Base-by-base conservation (phyloP, 768 basidiomycete genomes). In the Royoungia palumana region DNA sequence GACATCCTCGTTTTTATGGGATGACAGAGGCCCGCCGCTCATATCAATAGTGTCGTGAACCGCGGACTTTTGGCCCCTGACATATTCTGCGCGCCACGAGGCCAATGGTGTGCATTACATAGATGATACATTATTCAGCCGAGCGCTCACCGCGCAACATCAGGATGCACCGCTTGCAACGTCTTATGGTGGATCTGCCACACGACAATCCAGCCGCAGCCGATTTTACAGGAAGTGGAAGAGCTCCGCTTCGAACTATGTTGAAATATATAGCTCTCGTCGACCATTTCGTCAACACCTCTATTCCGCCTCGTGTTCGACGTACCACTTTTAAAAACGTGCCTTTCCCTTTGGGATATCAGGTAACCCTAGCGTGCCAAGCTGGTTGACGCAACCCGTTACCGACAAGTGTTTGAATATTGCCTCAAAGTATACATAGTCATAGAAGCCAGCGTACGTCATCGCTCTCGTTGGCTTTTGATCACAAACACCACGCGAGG, bases 391-490 rank as follows among this genome's bases (percentile, higher is more conserved):
- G 38, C 50, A 35, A 47, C 19, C n/a, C 37, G 34, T 35, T 38
- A 37, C 42, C 47, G 42, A 54, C 41, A 20, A 50, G 45, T 46
- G 50, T 44, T 67, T 54, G 47, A 46, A 46, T 65, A 60, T 67
- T 59, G 30, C 59, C 50, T 63, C 35, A 53, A 57, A 51, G n/a
- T n/a, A n/a, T n/a, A n/a, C n/a, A 55, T 54, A 56, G 49, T 51
- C 44, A 44, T 28, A 41, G 47, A 46, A 47, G 42, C 49, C 35
- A 22, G 35, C 46, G 65, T 67, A 66, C 61, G 67, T 67, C 67
- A 67, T 50, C n/a, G 27, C 54, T 60, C 36, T 53, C 52, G 46
- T 30, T 50, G 46, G 35, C 51, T 35, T 40, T 50, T 50, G 38
- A 53, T 51, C 41, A 32, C 41, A 38, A 36, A 47, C 20, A 40